These are phyloP conservation scores for Aureobasidium melanogenum DNA, from an alignment of 2,329 filamentous ascomycete species.

Conservation along the genomic window DNA sequence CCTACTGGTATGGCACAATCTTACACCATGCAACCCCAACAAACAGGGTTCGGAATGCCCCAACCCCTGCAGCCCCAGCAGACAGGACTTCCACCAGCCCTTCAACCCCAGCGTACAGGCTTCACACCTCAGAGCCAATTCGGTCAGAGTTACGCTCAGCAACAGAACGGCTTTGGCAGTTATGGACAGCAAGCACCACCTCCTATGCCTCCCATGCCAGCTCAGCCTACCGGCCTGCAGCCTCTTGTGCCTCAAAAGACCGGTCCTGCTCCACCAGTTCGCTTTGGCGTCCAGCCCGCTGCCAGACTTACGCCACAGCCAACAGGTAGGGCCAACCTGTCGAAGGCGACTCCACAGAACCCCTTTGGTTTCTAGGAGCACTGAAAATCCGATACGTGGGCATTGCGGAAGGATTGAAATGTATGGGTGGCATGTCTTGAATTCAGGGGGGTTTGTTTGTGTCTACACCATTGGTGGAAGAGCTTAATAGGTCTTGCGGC, in stretches of 20 bases:
- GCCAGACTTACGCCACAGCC: constrained; percentile 78
- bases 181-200: constrained; percentile 33
- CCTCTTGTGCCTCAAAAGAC: constrained; percentile 70
- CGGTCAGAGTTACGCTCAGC: constrained; percentile 15
- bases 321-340: constrained; percentile 85
- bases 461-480: not conserved
- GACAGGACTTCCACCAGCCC: constrained; percentile 31
- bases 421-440: not conserved
- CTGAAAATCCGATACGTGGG: not conserved
- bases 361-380: constrained; percentile 56
- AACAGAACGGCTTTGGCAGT: constrained; percentile 25
- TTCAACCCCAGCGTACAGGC: constrained; percentile 43
- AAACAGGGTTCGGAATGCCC: constrained; percentile 45
- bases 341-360: constrained; percentile 74
- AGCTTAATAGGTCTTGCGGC: not conserved
- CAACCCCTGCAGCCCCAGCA: constrained; percentile 42
- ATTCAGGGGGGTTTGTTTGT: not conserved
- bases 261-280: constrained; percentile 75
- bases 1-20: constrained; percentile 30
- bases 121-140: constrained; percentile 27
- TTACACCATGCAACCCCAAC: constrained; percentile 38
- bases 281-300: constrained; percentile 69
- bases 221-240: constrained; percentile 42
- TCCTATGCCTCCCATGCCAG: constrained; percentile 46
- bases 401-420: not conserved